Conservation (phyloP, 2,329 filamentous ascomycete genomes). For the Fusarium sp. region DNA sequence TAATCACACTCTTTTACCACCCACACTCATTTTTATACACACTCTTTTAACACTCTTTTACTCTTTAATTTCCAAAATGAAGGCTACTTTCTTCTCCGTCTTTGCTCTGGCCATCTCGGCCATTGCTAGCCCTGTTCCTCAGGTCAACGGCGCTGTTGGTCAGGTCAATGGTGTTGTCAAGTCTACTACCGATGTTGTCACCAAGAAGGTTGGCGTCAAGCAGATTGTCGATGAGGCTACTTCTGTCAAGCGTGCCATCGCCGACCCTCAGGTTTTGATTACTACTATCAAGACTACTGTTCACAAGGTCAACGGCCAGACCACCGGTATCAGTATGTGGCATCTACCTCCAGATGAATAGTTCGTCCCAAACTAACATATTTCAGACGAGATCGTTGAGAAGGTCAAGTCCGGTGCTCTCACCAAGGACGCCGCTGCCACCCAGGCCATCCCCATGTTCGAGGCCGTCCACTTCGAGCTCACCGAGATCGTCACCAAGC, state of each 20-base stretch:
- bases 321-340: constrained; percentile 10
- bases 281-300: constrained; percentile 5
- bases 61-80: constrained; percentile 34
- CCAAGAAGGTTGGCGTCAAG: neutral
- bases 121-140: constrained; percentile 35
- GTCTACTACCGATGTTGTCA: neutral
- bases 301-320: constrained; percentile 17
- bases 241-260: neutral
- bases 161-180: constrained; percentile 9
- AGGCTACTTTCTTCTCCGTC: constrained; percentile 41
- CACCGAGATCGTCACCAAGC: constrained; percentile 39
- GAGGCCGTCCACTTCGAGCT: constrained; percentile 36
- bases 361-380: neutral
- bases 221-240: constrained; percentile 6
- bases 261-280: constrained; percentile 10
- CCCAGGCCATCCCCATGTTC: constrained; percentile 26
- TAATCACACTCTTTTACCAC: constrained; percentile 1
- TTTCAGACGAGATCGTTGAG: constrained; percentile 25
- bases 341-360: too few relatives aligned
- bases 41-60: neutral
- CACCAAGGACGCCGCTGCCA: constrained; percentile 35
- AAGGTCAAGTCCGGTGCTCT: constrained; percentile 38
- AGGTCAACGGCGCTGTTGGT: constrained; percentile 5
- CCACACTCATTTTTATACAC: neutral
- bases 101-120: constrained; percentile 38